Evolutionary conservation across 2,329 filamentous ascomycete genomes (phyloP).

Genomic region (Mycosphaerella sp.): DNA sequence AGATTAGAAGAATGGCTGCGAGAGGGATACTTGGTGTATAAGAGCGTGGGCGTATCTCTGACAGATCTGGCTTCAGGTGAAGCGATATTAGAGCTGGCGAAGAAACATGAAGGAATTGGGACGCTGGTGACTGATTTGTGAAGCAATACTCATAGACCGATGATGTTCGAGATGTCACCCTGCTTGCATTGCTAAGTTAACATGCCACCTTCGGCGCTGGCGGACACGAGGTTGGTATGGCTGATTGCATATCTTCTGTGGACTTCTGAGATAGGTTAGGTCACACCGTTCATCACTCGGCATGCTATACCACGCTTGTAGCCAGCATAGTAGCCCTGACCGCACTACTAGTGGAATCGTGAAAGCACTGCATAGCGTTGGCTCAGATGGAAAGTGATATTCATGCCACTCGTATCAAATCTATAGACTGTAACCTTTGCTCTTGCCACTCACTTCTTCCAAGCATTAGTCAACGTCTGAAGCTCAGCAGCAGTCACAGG

Average conservation of each 20-base stretch:
- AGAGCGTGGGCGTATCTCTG: conserved; percentile 48
- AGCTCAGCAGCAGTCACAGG: conserved; percentile 47
- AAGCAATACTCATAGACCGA: neutral
- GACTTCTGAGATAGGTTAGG: too few relatives aligned
- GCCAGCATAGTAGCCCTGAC: too few relatives aligned
- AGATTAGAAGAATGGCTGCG: conserved; percentile 23
- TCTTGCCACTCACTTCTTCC: conserved; percentile 7
- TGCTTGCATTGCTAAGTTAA: too few relatives aligned
- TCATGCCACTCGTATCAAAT: neutral
- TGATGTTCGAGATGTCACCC: too few relatives aligned
- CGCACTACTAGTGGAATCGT: too few relatives aligned
- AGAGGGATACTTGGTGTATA: conserved; percentile 43
- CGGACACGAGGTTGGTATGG: too few relatives aligned
- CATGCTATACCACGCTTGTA: too few relatives aligned
- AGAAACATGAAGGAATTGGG: conserved; percentile 9
- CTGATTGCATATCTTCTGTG: too few relatives aligned
- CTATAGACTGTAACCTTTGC: conserved; percentile 18
- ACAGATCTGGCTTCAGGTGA: conserved; percentile 42
- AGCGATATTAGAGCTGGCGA: conserved; percentile 14
- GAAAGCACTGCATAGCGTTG: too few relatives aligned
- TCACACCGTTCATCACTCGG: too few relatives aligned
- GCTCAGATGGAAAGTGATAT: neutral
- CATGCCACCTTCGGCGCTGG: too few relatives aligned
- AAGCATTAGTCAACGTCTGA: conserved; percentile 8
- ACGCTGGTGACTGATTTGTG: conserved; percentile 12